phyloP scores from a whole-genome alignment of 176 grass and related monocot species.

The Elaeis guineensis region DNA sequence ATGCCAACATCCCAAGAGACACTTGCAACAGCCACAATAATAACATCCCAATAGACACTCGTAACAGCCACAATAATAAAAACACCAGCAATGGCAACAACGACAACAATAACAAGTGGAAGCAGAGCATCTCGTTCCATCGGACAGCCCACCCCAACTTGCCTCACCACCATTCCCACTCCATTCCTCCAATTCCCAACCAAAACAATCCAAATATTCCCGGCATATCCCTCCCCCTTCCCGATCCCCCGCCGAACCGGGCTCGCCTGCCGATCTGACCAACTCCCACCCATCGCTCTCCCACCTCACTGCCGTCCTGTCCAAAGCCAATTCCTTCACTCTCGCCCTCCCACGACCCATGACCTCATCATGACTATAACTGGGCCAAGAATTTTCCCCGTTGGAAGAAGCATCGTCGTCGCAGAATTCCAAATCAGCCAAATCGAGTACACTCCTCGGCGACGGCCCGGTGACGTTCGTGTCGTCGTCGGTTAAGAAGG shows the following conservation, averaged over 20 bases:
- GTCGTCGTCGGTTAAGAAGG: conserved; percentile 3
- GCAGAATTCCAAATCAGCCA: not conserved
- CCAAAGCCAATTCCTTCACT: not conserved
- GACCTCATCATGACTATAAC: not conserved
- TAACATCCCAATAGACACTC: too few species aligned
- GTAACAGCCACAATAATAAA: too few species aligned
- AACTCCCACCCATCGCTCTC: not conserved
- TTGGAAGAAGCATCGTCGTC: not conserved
- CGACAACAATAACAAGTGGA: not conserved
- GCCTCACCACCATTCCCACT: not conserved
- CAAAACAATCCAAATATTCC: not conserved
- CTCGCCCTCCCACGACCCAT: not conserved
- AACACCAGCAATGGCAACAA: not conserved
- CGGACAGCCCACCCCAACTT: not conserved
- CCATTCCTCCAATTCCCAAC: not conserved
- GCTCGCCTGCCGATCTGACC: not conserved
- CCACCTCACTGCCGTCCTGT: not conserved
- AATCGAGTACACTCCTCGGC: conserved; percentile 13
- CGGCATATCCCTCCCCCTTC: not conserved
- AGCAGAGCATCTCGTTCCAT: not conserved
- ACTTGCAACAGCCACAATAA: too few species aligned
- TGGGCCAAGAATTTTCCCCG: not conserved
- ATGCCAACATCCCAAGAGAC: too few species aligned
- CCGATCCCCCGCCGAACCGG: not conserved
- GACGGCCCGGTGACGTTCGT: not conserved